A percentile compares a stretch with the other conserved stretches of the same genome.
phyloP scores from a whole-genome alignment of 140 eudicot species.

The Bidens hawaiensis region DNA sequence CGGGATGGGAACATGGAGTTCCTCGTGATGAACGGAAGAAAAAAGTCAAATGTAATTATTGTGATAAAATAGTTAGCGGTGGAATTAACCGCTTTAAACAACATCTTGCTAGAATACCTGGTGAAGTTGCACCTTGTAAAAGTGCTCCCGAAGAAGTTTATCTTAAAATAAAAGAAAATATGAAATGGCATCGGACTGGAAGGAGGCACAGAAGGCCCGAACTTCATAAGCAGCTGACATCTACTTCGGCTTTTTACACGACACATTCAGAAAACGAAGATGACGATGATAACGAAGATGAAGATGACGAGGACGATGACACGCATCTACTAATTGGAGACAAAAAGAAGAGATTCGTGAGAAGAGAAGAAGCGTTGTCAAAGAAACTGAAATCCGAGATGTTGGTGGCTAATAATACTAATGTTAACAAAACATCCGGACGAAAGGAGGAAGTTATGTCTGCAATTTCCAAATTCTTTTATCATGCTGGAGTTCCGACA shows the following conservation, averaged over 20 bases:
- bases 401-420: constrained; percentile 20
- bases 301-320: constrained; percentile 63
- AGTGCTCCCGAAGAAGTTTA: constrained; percentile 93
- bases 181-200: constrained; percentile 99
- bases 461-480: constrained; percentile 87
- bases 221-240: constrained; percentile 28
- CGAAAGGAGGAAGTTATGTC: constrained; percentile 63
- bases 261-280: constrained; percentile 74
- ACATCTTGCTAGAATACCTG: constrained; percentile 94
- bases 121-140: constrained; percentile 98
- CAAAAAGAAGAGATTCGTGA: constrained; percentile 35
- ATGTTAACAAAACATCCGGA: constrained; percentile 29
- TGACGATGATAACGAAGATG: constrained; percentile 65
- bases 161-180: constrained; percentile 82
- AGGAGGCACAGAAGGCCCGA: constrained; percentile 84
- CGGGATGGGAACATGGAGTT: constrained; percentile 97
- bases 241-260: constrained; percentile 37
- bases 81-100: constrained; percentile 96
- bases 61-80: constrained; percentile 93
- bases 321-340: constrained; percentile 40
- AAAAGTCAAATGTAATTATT: constrained; percentile 92
- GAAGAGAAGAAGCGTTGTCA: constrained; percentile 37
- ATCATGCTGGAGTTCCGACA: constrained; percentile 79
- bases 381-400: constrained; percentile 49
- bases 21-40: constrained; percentile 96